These are phyloP conservation scores for Collybia sordida DNA, from an alignment of 768 basidiomycete species.

Conservation along the genomic window DNA sequence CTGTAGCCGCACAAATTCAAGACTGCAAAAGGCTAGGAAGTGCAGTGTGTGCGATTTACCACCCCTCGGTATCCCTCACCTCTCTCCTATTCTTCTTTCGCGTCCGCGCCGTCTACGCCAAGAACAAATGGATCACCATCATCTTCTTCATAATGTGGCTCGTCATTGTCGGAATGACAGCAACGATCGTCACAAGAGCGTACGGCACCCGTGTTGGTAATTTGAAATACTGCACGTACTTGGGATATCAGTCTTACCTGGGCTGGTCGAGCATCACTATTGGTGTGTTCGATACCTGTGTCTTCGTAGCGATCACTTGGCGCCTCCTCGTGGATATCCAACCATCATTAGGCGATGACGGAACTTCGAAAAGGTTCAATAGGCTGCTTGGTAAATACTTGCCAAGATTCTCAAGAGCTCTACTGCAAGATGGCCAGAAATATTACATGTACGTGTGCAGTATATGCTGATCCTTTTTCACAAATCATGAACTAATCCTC, in stretches of 20 bases:
- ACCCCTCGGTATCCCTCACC: conserved; percentile 19
- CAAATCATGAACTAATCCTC: no score
- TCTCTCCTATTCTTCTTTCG: conserved; percentile 31
- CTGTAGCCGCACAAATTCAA: conserved; percentile 13
- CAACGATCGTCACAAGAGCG: conserved; percentile 23
- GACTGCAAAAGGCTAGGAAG: conserved; percentile 21
- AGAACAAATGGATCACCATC: conserved; percentile 15
- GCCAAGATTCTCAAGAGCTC: conserved; percentile 21
- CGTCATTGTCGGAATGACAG: conserved; percentile 19
- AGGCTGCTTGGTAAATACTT: conserved; percentile 20
- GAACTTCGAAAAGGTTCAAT: conserved; percentile 7
- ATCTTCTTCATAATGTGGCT: conserved; percentile 29
- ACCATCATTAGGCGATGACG: neutral
- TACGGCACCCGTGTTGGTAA: conserved; percentile 23
- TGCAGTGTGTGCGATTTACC: conserved; percentile 18
- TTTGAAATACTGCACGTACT: conserved; percentile 30
- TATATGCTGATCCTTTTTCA: no score
- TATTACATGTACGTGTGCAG: conserved; percentile 25
- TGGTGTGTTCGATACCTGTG: conserved; percentile 27
- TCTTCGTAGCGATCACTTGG: conserved; percentile 35
- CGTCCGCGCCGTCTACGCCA: conserved; percentile 28
- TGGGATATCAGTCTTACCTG: conserved; percentile 19
- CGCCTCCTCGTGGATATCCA: conserved; percentile 13
- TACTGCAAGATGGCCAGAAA: conserved; percentile 32
- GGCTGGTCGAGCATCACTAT: conserved; percentile 21